Percentiles rank a stretch among this genome's conserved stretches.
These are phyloP conservation scores for Leishmania martiniquensis DNA, from an alignment of 208 protist species.

Conservation along the genomic window DNA sequence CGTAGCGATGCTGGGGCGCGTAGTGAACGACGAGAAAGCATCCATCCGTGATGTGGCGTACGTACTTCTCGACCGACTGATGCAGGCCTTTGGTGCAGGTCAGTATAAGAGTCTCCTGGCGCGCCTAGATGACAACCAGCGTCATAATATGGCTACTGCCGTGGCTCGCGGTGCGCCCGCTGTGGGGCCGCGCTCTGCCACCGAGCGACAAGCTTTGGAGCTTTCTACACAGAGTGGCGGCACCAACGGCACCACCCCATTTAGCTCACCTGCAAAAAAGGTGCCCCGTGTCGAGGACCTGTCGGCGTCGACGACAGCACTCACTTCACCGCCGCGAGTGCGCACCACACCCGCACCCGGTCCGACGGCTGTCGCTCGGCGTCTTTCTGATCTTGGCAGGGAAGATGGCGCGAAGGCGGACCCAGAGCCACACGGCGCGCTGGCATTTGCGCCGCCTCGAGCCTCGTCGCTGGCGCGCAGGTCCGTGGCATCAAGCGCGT, in stretches of 20 bases:
- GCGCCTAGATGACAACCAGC: conserved; percentile 81
- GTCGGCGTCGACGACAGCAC: not conserved
- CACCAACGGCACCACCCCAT: conserved; percentile 32
- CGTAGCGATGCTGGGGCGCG: conserved; percentile 55
- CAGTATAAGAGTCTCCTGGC: conserved; percentile 51
- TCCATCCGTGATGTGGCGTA: conserved; percentile 72
- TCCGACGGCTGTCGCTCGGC: conserved; percentile 10
- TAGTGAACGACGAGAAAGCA: conserved; percentile 87
- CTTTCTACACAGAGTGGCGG: conserved; percentile 14
- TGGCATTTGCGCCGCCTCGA: not conserved
- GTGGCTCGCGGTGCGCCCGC: conserved; percentile 23
- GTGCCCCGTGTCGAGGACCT: conserved; percentile 44
- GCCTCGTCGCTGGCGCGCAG: conserved; percentile 3
- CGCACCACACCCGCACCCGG: conserved; percentile 7
- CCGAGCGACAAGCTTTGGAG: conserved; percentile 3
- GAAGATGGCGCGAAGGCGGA: not conserved
- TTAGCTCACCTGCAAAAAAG: conserved; percentile 71
- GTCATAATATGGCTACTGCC: conserved; percentile 40
- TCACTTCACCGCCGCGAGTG: not conserved
- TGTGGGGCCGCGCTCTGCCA: conserved; percentile 14
- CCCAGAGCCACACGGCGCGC: not conserved
- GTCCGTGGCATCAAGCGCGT: not conserved
- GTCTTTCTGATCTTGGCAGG: not conserved
- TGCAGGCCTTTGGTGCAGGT: conserved; percentile 55
- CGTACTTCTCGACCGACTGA: conserved; percentile 61